Percentiles rank a stretch among this genome's conserved stretches.
Evolutionary conservation across 768 basidiomycete species (phyloP).

Genomic region (Leccinum incarnatum): DNA sequence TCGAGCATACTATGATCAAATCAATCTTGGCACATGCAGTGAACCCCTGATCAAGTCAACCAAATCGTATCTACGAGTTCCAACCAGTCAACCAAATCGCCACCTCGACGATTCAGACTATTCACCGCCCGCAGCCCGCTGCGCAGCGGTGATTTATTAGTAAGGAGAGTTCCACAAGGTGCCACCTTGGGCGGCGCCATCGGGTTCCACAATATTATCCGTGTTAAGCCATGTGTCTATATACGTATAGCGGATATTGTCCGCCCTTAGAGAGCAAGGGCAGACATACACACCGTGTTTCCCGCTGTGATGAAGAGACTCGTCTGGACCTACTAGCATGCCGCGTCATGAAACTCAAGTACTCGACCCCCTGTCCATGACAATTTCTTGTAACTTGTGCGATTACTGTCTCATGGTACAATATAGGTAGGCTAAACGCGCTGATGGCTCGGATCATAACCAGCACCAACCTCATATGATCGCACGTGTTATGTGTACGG

Average conservation of each 20-base stretch:
- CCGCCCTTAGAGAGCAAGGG: constrained; percentile 49
- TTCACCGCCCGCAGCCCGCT: background rate
- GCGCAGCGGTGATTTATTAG: background rate
- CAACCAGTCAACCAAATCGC: background rate
- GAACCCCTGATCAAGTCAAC: background rate
- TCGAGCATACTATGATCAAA: background rate
- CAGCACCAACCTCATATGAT: background rate
- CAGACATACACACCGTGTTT: background rate
- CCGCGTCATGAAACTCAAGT: background rate
- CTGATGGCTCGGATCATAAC: background rate
- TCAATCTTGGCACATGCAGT: background rate
- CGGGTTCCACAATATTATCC: constrained; percentile 46
- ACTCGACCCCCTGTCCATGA: background rate
- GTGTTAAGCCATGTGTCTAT: constrained; percentile 33
- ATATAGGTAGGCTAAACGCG: background rate
- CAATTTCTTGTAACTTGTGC: background rate
- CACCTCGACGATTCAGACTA: background rate
- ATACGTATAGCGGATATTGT: constrained; percentile 33
- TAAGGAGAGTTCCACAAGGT: background rate
- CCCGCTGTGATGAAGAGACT: background rate
- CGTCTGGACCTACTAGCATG: background rate
- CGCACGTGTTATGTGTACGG: background rate
- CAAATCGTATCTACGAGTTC: background rate
- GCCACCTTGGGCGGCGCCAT: background rate
- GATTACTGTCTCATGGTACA: background rate